Conservation (phyloP, 2,329 filamentous ascomycete species). For the Fusarium siculi region DNA sequence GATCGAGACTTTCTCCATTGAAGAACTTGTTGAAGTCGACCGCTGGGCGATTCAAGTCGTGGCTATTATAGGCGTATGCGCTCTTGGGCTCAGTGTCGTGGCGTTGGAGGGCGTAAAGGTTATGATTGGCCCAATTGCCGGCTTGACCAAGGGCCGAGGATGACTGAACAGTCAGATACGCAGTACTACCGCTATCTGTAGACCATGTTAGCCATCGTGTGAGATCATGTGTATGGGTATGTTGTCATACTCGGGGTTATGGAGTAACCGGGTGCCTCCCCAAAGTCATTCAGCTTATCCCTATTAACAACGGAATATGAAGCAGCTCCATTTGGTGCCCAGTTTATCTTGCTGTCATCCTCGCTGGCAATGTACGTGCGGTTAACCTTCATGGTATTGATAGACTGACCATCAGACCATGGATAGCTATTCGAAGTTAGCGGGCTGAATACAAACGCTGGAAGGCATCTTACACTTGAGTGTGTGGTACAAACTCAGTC, state of each 20-base stretch:
- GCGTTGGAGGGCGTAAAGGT: conserved; percentile 61
- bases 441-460: fast-evolving
- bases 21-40: conserved; percentile 27
- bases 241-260: conserved; percentile 19
- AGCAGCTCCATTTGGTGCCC: conserved; percentile 58
- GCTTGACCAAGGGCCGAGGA: conserved; percentile 58
- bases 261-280: conserved; percentile 60
- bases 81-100: conserved; percentile 63
- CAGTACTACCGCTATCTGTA: conserved; percentile 26
- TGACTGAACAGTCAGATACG: conserved; percentile 60
- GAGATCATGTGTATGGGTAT: fast-evolving
- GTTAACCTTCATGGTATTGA: conserved; percentile 64
- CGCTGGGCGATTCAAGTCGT: conserved; percentile 56
- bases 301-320: conserved; percentile 64
- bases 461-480: background rate
- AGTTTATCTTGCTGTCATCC: conserved; percentile 58
- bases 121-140: conserved; percentile 60
- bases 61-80: conserved; percentile 58
- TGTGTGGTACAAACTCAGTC: conserved; percentile 44
- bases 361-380: conserved; percentile 56
- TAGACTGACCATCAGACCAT: conserved; percentile 58
- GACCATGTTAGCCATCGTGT: background rate
- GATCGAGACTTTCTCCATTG: conserved; percentile 17
- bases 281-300: conserved; percentile 59
- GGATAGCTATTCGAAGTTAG: conserved; percentile 38